Conservation (phyloP, 208 protist genomes). For the Trypanosoma scelopori region DNA sequence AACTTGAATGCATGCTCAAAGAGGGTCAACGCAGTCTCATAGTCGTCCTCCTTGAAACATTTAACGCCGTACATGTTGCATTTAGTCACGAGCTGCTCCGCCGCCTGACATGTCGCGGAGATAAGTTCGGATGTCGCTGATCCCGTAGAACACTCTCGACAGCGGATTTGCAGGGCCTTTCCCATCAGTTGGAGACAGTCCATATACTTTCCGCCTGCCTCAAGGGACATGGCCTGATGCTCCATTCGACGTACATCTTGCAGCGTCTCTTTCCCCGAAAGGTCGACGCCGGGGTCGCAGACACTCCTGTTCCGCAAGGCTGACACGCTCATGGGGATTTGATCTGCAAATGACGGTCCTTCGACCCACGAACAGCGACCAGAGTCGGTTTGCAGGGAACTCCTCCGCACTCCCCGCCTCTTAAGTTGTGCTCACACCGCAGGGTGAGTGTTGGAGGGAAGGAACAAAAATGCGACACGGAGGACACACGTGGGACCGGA, state of each 20-base stretch:
- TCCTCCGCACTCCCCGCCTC: not conserved
- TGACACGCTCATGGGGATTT: not conserved
- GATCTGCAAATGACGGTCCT: not conserved
- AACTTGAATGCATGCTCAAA: constrained; percentile 73
- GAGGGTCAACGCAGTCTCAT: constrained; percentile 45
- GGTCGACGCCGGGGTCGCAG: constrained; percentile 3
- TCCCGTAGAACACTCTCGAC: constrained; percentile 25
- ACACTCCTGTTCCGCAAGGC: not conserved
- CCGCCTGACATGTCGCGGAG: constrained; percentile 56
- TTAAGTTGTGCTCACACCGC: not conserved
- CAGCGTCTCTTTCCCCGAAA: constrained; percentile 57
- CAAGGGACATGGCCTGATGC: constrained; percentile 48
- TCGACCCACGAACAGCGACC: not conserved
- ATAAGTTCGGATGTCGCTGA: not conserved
- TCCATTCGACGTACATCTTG: constrained; percentile 70
- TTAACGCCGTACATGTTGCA: constrained; percentile 72
- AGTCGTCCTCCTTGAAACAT: constrained; percentile 80
- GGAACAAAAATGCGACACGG: no score
- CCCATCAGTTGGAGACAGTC: constrained; percentile 77
- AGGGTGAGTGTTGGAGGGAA: no score
- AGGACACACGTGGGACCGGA: no score
- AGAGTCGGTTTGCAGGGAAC: not conserved
- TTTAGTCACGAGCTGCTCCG: constrained; percentile 74
- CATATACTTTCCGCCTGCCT: constrained; percentile 49
- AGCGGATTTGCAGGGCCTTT: constrained; percentile 76